Evolutionary conservation across 768 basidiomycete genomes (phyloP), one percentile per base, ranked within the genome.

Genomic region (Ramaria sp.): DNA sequence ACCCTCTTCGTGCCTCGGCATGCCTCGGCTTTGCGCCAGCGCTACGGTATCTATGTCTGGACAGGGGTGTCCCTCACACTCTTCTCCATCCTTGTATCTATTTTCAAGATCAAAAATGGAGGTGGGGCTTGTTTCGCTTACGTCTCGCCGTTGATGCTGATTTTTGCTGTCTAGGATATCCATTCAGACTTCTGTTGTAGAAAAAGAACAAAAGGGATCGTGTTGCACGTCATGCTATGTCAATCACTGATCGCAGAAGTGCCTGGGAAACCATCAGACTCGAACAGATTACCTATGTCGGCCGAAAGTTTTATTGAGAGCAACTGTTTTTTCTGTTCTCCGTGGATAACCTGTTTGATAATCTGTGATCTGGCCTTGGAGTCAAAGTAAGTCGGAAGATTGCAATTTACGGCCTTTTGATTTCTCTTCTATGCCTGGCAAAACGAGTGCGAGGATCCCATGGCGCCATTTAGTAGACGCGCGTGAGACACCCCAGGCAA

Each of bases 71-170:
- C 88, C 55, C 72, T 94, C 66, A 71, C 95, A 62, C 73, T 95
- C 48, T 96, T 93, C 70, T 91, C 89, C 36, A 74, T 93, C 58
- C 73, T 98, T 37, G 68, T 96, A 34, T 87, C 86, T 27, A 63
- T 97, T 43, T 98, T 98, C 76, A 79, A 81, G 62, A 71, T 93
- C 58, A 98, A 98, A 73, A 95, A 96, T 67, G 76, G 81, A 70
- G 87, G 91, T 88, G 56, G 49, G 76, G 65, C 24, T 3, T 25
- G 9, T 25, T 43, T 15, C 18, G n/a, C n/a, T 37, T 51, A 7
- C 0, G 10, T 34, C 16, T n/a, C 32, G 20, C 18, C 41, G 32
- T 39, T 32, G 2, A 56, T 27, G 52, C 51, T 47, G 28, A 13
- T 15, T 48, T 47, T 37, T 16, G 50, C 18, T 25, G 30, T 57